Evolutionary conservation across 1,139 yeast species (phyloP), one percentile per base, ranked within the genome.

Genomic region (Arxiozyma heterogenica): DNA sequence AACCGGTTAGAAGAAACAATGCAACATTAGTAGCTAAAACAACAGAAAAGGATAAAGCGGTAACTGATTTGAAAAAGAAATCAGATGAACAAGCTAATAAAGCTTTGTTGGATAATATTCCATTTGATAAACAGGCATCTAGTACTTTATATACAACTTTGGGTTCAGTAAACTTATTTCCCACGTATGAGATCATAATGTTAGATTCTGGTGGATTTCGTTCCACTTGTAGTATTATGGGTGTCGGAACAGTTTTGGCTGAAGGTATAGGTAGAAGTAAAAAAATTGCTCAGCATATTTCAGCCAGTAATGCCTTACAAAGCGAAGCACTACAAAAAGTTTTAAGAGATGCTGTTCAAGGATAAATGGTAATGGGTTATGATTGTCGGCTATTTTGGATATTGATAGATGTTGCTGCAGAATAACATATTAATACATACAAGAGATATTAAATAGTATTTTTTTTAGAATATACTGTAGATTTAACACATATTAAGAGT

Each of bases 191-290:
- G 11, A 44, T 54, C 4, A 50, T 43, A 17, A 47, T 53, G 47
- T 22, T 41, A 9, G 53, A 27, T 11, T 44, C 44, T 12, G 39
- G 52, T 17, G 43, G 44, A 5, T 61, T 59, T 41, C 41, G 25
- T 41, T 49, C 59, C 4, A 41, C 50, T 5, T 61, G 64, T 50
- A 30, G 51, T 15, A n/a, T 61, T 5, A 53, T 55, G 46, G 59
- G 61, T 4, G 46, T 49, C 22, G 56, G 54, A 5, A 44, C 50
- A 22, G 22, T 54, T 30, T 50, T 61, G 22, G 61, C 61, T 23
- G 55, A 54, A 49, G 62, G 63, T 38, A 22, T 11, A 22, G 62
- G 62, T 11, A 55, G 59, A 44, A 61, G 57, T 42, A 61, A 61
- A 43, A 60, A 55, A 49, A 50, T 54, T n/a, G 53, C 63, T 1